phyloP scores from a whole-genome alignment of 352 stramenopile genomes.

The Phytopythium aichiense region DNA sequence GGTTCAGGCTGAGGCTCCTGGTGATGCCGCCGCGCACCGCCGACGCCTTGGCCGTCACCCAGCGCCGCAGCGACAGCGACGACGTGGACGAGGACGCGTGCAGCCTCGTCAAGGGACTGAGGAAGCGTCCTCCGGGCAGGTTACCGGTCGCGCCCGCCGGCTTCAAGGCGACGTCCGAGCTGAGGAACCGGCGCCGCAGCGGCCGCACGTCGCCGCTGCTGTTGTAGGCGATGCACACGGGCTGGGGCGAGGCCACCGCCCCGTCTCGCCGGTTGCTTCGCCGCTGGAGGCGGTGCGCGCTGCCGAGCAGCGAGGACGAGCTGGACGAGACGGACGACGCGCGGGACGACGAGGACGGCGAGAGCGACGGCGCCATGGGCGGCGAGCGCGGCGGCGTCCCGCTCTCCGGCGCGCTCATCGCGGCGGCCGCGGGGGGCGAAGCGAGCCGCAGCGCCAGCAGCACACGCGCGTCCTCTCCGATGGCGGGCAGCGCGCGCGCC shows the following conservation, averaged over 20 bases:
- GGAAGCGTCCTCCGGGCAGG: not conserved
- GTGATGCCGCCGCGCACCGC: slow-evolving; percentile 8
- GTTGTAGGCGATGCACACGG: not conserved
- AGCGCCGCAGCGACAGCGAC: slow-evolving; percentile 19
- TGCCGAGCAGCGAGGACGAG: slow-evolving; percentile 2
- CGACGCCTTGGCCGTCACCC: slow-evolving; percentile 10
- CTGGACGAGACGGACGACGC: slow-evolving; percentile 10
- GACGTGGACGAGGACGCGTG: slow-evolving; percentile 13
- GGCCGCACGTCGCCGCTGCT: slow-evolving; percentile 11
- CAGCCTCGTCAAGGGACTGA: slow-evolving; percentile 11
- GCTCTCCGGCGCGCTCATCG: not conserved
- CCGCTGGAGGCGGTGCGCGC: slow-evolving; percentile 1
- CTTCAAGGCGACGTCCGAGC: slow-evolving; percentile 48
- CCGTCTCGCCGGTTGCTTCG: not conserved
- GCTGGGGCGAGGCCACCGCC: not conserved
- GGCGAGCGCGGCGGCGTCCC: slow-evolving; percentile 13
- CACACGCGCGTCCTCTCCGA: slow-evolving; percentile 46
- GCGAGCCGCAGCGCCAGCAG: slow-evolving; percentile 3
- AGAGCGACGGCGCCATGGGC: slow-evolving; percentile 16
- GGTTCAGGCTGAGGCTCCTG: slow-evolving; percentile 16
- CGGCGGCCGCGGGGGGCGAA: not conserved
- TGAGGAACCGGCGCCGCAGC: slow-evolving; percentile 49
- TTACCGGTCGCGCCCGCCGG: not conserved
- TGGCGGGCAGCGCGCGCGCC: slow-evolving; percentile 32
- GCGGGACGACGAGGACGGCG: slow-evolving; percentile 18